phyloP scores from a whole-genome alignment of 129 eudicot species.

The Kitagawia praeruptora region DNA sequence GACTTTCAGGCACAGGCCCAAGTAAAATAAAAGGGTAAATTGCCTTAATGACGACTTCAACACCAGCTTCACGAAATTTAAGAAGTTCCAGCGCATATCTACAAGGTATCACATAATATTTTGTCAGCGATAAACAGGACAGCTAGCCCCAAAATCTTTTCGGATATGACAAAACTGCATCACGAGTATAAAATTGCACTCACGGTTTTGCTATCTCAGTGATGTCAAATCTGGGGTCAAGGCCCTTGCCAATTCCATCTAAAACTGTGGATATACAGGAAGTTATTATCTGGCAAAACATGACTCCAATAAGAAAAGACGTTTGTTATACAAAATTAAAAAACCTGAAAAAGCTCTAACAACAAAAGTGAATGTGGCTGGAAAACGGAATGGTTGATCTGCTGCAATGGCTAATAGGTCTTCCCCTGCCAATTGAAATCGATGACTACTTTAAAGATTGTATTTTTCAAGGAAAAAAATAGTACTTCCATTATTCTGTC shows the following conservation, averaged over 20 bases:
- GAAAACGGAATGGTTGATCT: slow-evolving; percentile 94
- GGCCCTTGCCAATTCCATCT: slow-evolving; percentile 99
- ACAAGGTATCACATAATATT: slow-evolving; percentile 13
- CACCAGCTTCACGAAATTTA: slow-evolving; percentile 96
- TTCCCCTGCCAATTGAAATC: slow-evolving; percentile 52
- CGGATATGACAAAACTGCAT: not conserved
- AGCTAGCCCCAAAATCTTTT: slow-evolving; percentile 7
- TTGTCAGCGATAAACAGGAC: slow-evolving; percentile 12
- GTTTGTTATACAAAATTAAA: slow-evolving; percentile 1
- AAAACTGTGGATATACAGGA: slow-evolving; percentile 39
- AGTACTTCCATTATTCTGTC: not conserved
- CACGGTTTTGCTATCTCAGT: slow-evolving; percentile 98
- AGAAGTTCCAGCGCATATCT: slow-evolving; percentile 93
- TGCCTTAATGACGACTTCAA: slow-evolving; percentile 85
- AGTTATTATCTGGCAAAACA: not conserved
- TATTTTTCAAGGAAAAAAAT: not conserved
- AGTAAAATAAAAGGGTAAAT: slow-evolving; percentile 7
- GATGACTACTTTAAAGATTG: slow-evolving; percentile 1
- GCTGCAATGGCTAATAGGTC: slow-evolving; percentile 91
- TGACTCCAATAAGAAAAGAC: not conserved
- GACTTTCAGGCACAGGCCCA: slow-evolving; percentile 1
- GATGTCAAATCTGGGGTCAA: slow-evolving; percentile 96
- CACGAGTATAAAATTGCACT: slow-evolving; percentile 28
- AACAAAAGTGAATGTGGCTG: slow-evolving; percentile 99
- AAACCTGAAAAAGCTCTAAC: slow-evolving; percentile 99